These are phyloP conservation scores for Berkeleyomyces rouxiae DNA, from an alignment of 2,329 filamentous ascomycete species.

Conservation along the genomic window DNA sequence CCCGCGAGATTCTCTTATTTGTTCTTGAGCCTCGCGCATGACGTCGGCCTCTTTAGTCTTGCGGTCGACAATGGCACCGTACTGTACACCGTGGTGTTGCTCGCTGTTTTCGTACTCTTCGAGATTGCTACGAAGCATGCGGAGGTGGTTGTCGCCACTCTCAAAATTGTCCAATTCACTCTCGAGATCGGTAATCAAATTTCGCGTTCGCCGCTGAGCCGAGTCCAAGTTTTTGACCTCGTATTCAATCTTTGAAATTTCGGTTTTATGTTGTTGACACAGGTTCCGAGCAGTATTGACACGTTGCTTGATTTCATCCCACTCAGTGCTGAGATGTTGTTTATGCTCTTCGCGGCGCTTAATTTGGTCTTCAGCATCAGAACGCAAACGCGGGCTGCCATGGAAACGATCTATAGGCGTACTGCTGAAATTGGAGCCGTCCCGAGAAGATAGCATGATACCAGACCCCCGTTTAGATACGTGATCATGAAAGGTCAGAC, in stretches of 20 bases:
- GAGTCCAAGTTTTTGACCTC: background rate
- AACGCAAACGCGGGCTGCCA: slow-evolving; percentile 56
- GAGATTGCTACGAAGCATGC: slow-evolving; percentile 41
- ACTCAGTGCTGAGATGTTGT: slow-evolving; percentile 37
- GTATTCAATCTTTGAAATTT: slow-evolving; percentile 24
- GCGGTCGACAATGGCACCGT: slow-evolving; percentile 32
- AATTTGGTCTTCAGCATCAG: slow-evolving; percentile 54
- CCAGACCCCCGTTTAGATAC: slow-evolving; percentile 30
- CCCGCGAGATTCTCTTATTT: background rate
- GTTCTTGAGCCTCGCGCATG: background rate
- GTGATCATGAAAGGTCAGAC: slow-evolving; percentile 49
- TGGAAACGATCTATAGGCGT: slow-evolving; percentile 30
- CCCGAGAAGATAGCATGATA: slow-evolving; percentile 45
- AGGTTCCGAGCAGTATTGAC: slow-evolving; percentile 30
- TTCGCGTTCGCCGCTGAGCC: slow-evolving; percentile 21
- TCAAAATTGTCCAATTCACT: slow-evolving; percentile 50
- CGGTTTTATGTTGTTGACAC: slow-evolving; percentile 31
- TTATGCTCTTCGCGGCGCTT: slow-evolving; percentile 32
- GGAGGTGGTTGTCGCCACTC: slow-evolving; percentile 50
- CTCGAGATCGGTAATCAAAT: slow-evolving; percentile 29
- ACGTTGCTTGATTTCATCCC: slow-evolving; percentile 34
- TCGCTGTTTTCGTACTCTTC: slow-evolving; percentile 29
- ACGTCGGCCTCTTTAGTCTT: slow-evolving; percentile 27
- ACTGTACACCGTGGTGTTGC: slow-evolving; percentile 36
- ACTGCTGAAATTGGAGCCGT: slow-evolving; percentile 44